These are phyloP conservation scores for Myxozyma lipomycoides DNA, from an alignment of 805 yeast species.

Conservation along the genomic window DNA sequence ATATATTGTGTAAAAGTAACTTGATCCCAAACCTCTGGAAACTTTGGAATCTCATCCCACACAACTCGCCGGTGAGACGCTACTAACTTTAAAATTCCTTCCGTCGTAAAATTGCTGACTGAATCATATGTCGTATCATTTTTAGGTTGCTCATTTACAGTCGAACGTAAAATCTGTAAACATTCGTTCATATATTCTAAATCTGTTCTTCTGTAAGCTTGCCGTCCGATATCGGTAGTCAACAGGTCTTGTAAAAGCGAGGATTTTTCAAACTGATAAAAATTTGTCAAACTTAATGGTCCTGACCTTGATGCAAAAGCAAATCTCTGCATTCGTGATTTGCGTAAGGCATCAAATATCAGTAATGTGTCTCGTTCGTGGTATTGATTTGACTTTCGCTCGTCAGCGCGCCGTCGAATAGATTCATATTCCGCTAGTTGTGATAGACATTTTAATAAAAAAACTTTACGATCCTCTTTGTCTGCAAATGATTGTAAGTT, in stretches of 20 bases:
- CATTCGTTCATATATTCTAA: not conserved
- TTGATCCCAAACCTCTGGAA: constrained; percentile 3
- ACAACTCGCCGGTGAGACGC: not conserved
- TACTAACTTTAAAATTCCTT: not conserved
- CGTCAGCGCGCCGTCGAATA: no score
- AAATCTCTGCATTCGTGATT: not conserved
- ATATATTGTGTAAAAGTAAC: constrained; percentile 6
- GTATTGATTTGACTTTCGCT: no score
- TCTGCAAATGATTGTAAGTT: not conserved
- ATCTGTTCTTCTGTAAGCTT: not conserved
- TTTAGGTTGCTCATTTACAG: not conserved
- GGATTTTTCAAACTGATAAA: not conserved
- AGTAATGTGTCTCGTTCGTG: not conserved
- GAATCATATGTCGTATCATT: not conserved
- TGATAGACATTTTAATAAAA: not conserved
- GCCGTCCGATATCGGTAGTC: not conserved
- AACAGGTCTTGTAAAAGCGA: not conserved
- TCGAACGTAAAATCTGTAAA: not conserved
- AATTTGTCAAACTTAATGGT: not conserved
- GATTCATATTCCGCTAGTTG: no score
- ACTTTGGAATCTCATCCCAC: constrained; percentile 4
- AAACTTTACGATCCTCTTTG: not conserved
- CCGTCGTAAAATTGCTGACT: not conserved
- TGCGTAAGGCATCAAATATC: not conserved
- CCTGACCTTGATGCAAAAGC: not conserved